Percentiles rank a stretch among this genome's conserved stretches.
Conservation (phyloP, 805 yeast species). For the Candida patagonica region DNA sequence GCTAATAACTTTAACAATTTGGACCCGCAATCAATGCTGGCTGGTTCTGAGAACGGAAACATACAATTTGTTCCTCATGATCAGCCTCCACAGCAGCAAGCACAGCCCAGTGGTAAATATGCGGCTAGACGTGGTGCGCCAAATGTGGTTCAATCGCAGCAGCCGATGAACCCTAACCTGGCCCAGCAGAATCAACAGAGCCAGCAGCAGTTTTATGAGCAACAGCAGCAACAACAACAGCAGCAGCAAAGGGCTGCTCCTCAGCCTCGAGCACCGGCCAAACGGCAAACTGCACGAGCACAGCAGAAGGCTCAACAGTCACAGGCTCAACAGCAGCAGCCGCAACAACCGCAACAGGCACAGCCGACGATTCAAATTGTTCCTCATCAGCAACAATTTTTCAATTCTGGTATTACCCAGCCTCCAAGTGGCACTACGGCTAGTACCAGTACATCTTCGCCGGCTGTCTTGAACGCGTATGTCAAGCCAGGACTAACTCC, state of each 20-base stretch:
- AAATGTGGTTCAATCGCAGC: neutral
- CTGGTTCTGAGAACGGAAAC: constrained; percentile 1
- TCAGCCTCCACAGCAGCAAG: constrained; percentile 3
- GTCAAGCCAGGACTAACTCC: constrained; percentile 18
- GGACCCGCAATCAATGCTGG: neutral
- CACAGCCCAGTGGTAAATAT: neutral
- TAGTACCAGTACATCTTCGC: constrained; percentile 11
- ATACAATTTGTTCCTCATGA: constrained; percentile 4
- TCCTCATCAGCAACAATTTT: constrained; percentile 1
- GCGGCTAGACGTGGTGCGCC: neutral
- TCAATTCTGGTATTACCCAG: neutral
- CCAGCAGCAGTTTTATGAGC: constrained; percentile 7
- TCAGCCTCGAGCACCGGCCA: constrained; percentile 1
- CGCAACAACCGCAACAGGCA: constrained; percentile 8
- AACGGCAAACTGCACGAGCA: neutral
- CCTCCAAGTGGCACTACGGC: constrained; percentile 2
- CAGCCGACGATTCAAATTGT: too few relatives aligned
- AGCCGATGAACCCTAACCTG: neutral
- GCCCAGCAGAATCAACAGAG: constrained; percentile 3
- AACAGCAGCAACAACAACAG: constrained; percentile 7
- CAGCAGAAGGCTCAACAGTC: constrained; percentile 12
- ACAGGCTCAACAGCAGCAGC: constrained; percentile 6
- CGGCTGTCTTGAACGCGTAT: constrained; percentile 19
- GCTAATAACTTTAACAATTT: neutral
- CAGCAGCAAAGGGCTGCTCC: constrained; percentile 1